These are phyloP conservation scores for Fraxinus sp. DNA, from an alignment of 305 asterid species.

Conservation along the genomic window DNA sequence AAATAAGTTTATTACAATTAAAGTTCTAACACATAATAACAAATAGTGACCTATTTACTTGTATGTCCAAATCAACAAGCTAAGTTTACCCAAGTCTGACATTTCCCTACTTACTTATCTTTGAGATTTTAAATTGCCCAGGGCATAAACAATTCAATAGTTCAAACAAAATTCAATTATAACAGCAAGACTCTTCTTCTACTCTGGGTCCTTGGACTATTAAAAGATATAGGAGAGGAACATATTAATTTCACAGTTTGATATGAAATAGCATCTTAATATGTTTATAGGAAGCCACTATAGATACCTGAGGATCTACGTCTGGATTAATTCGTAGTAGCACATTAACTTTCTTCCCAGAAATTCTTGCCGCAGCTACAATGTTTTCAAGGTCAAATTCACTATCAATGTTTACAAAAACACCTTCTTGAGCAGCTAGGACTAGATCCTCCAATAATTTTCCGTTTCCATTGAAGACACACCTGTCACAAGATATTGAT, in stretches of 20 bases:
- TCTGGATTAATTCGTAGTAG: slow-evolving; percentile 86
- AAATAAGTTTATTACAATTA: background rate
- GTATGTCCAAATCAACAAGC: background rate
- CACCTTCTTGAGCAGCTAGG: slow-evolving; percentile 84
- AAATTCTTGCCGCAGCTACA: slow-evolving; percentile 68
- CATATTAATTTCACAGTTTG: background rate
- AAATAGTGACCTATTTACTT: background rate
- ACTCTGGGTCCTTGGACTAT: background rate
- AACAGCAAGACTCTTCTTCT: background rate
- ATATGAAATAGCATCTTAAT: background rate
- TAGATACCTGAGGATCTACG: slow-evolving; percentile 91
- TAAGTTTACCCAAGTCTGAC: background rate
- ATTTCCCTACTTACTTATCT: background rate
- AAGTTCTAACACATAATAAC: too few relatives aligned
- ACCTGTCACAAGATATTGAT: slow-evolving; percentile 40
- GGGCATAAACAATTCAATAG: background rate
- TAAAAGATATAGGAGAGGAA: background rate
- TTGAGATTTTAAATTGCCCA: background rate
- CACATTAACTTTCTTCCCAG: slow-evolving; percentile 80
- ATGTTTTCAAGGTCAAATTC: slow-evolving; percentile 92
- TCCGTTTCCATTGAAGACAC: slow-evolving; percentile 91
- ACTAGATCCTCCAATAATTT: slow-evolving; percentile 76
- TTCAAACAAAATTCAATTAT: background rate
- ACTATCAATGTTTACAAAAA: slow-evolving; percentile 82
- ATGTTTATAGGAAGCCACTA: background rate